Evolutionary conservation across 495 filamentous ascomycete species (phyloP).

Genomic region (Penicillium silybi): DNA sequence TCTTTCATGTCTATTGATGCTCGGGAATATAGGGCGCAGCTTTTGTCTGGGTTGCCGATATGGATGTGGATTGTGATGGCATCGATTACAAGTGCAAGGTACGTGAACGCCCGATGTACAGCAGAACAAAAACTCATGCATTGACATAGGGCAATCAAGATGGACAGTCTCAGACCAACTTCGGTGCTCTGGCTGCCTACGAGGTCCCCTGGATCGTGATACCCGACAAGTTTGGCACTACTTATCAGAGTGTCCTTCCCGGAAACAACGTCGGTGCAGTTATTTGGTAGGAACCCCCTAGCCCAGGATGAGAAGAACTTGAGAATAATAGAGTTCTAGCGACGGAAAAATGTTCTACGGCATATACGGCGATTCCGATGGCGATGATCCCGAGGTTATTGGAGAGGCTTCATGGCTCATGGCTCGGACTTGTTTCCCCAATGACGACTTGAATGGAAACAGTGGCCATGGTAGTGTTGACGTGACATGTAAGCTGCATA

Average conservation of each 20-base stretch:
- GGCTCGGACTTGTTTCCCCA: constrained; percentile 37
- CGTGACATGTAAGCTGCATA: constrained; percentile 30
- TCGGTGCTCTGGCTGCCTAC: constrained; percentile 36
- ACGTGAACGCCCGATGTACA: neutral
- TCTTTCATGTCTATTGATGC: neutral
- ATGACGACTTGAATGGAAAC: constrained; percentile 31
- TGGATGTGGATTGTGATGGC: constrained; percentile 42
- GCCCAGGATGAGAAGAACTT: neutral
- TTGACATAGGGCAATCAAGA: constrained; percentile 30
- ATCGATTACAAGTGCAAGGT: constrained; percentile 32
- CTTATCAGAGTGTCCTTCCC: constrained; percentile 19
- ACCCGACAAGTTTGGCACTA: constrained; percentile 26
- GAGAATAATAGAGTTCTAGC: neutral
- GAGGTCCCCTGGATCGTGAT: constrained; percentile 39
- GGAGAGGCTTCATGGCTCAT: constrained; percentile 41
- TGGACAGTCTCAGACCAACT: constrained; percentile 30
- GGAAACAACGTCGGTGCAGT: constrained; percentile 39
- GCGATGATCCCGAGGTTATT: constrained; percentile 31
- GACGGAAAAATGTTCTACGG: constrained; percentile 40
- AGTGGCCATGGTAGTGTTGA: constrained; percentile 25
- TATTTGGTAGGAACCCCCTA: constrained; percentile 28
- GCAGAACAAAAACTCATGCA: neutral
- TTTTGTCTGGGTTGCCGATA: constrained; percentile 33
- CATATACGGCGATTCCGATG: constrained; percentile 36
- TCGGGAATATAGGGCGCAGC: constrained; percentile 25